Evolutionary conservation across 2,329 filamentous ascomycete species (phyloP).

Genomic region (Cladorrhinum sp.): DNA sequence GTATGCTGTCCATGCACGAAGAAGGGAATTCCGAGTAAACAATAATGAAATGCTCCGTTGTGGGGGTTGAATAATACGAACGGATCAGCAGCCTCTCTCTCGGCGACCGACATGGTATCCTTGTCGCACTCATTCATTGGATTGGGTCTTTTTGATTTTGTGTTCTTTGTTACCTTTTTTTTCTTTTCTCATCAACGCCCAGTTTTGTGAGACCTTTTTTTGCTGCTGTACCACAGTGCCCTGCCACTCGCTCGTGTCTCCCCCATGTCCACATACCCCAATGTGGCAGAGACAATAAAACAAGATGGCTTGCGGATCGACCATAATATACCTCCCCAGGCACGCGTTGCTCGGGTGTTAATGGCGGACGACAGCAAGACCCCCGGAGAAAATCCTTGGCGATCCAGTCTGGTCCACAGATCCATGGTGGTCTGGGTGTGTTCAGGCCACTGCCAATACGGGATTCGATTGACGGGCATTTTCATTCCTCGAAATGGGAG

Average conservation of each 20-base stretch:
- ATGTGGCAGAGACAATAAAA: background rate
- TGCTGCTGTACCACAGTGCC: background rate
- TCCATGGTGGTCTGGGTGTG: background rate
- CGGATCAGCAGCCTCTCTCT: background rate
- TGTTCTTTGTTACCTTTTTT: background rate
- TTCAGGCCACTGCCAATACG: background rate
- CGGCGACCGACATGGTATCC: background rate
- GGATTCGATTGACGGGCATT: background rate
- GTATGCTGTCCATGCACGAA: background rate
- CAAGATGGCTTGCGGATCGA: background rate
- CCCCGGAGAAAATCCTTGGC: constrained; percentile 15
- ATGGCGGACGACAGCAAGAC: constrained; percentile 3
- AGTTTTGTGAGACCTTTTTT: background rate
- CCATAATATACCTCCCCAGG: constrained; percentile 1
- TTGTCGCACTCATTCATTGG: background rate
- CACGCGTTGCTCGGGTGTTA: constrained; percentile 8
- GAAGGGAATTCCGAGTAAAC: background rate
- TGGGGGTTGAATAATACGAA: background rate
- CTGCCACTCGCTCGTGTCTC: background rate
- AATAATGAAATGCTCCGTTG: background rate
- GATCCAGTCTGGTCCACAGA: constrained; percentile 16
- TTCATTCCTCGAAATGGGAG: constrained; percentile 18
- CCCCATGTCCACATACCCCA: background rate
- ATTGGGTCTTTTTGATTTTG: too few relatives aligned
- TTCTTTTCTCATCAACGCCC: background rate